Percentiles rank a stretch among this genome's conserved stretches.
Evolutionary conservation across 768 basidiomycete species (phyloP).

Genomic region (Auricularia auricula-judae): DNA sequence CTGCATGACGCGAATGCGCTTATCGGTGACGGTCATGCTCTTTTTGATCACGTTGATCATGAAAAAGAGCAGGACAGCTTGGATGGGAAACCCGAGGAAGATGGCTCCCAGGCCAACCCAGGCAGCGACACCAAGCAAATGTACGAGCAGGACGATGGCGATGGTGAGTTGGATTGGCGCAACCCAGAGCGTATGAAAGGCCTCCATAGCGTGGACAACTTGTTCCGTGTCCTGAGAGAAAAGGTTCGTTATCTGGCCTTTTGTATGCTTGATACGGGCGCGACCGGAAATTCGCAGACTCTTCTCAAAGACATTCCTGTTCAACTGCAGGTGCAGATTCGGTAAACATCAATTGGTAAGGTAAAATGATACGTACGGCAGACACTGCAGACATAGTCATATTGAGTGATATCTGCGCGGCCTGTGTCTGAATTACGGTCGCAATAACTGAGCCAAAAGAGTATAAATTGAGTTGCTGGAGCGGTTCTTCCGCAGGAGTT

Average conservation of each 20-base stretch:
- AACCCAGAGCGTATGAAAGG: background rate
- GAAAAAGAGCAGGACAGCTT: constrained; percentile 37
- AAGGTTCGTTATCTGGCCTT: constrained; percentile 60
- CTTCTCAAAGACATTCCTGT: constrained; percentile 49
- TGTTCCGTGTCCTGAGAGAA: constrained; percentile 31
- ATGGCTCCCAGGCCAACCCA: constrained; percentile 20
- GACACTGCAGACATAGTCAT: background rate
- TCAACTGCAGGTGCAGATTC: constrained; percentile 16
- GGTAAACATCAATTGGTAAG: background rate
- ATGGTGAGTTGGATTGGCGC: background rate
- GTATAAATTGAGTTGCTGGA: background rate
- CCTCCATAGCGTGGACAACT: background rate
- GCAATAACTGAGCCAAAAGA: background rate
- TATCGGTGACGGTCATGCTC: constrained; percentile 54
- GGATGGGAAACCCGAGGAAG: constrained; percentile 46
- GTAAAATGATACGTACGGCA: constrained; percentile 1
- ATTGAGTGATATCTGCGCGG: constrained; percentile 2
- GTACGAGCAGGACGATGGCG: background rate
- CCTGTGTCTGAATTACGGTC: background rate
- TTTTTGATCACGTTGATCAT: constrained; percentile 44
- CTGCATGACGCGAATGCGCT: constrained; percentile 48
- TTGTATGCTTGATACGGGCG: constrained; percentile 46
- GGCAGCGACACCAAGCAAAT: background rate
- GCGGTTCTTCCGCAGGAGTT: constrained; percentile 1
- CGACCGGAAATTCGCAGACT: constrained; percentile 54